phyloP scores from a whole-genome alignment of 139 green algal genomes.

The Ettlia oleoabundans region DNA sequence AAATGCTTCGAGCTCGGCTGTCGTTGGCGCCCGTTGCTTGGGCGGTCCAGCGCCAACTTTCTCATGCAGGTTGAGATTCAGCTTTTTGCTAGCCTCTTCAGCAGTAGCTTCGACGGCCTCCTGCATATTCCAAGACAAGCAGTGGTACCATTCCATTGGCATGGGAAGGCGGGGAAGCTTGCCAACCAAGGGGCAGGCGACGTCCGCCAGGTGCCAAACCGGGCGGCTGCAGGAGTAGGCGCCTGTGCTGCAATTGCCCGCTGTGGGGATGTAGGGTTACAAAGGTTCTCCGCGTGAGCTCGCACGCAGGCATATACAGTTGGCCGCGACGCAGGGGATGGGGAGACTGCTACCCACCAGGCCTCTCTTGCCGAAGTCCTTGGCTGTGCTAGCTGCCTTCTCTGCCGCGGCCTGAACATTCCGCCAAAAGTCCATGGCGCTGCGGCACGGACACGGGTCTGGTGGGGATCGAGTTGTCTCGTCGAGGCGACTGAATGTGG shows the following conservation, averaged over 20 bases:
- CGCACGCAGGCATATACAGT: too few relatives aligned
- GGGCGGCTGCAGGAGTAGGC: too few relatives aligned
- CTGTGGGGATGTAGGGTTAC: too few relatives aligned
- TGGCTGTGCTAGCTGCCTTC: conserved; percentile 14
- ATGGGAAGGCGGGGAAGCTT: too few relatives aligned
- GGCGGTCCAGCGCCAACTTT: conserved; percentile 12
- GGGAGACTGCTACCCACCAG: conserved; percentile 35
- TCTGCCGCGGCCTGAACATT: conserved; percentile 23
- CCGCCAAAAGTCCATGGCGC: conserved; percentile 30
- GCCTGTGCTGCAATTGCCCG: too few relatives aligned
- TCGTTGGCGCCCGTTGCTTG: background rate
- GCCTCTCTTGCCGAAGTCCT: conserved; percentile 37
- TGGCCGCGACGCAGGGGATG: too few relatives aligned
- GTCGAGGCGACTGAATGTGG: too few relatives aligned
- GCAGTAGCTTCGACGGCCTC: conserved; percentile 42
- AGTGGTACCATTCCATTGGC: too few relatives aligned
- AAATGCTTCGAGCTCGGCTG: conserved; percentile 47
- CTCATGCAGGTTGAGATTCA: conserved; percentile 43
- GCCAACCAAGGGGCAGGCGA: too few relatives aligned
- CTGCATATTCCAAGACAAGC: too few relatives aligned
- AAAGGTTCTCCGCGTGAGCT: too few relatives aligned
- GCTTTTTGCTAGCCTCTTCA: conserved; percentile 44
- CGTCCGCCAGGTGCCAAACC: too few relatives aligned
- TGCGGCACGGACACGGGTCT: background rate
- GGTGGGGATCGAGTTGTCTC: background rate